Evolutionary conservation across 2,329 filamentous ascomycete species (phyloP), one percentile per base, ranked within the genome.

Genomic region (Fusarium lyarnte): DNA sequence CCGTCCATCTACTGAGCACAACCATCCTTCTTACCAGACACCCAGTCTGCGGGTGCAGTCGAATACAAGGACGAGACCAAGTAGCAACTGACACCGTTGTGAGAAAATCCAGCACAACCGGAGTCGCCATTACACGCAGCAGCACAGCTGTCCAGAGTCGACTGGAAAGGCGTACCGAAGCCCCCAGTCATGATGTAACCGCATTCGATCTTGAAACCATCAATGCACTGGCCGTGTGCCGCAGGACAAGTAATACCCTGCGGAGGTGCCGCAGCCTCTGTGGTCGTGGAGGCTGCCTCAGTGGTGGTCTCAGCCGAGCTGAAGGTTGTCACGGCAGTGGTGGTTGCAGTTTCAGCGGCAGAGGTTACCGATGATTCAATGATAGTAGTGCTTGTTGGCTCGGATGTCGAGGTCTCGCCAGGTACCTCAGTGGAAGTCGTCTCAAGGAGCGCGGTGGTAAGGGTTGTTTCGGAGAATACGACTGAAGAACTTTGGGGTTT

Each of bases 161-260:
- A 6, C 2, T 0, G 2, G 49, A 9, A 53, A 39, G 13, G 7
- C 19, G 16, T 5, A 10, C 13, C 5, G 12, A 39, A n/a, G 2
- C 23, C 49, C 8, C 49, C 33, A 1, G 23, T 53, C 2, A 53
- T 53, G 33, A 13, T 53, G 19, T 53, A 39, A 13, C 23, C 49
- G 33, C 49, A 53, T 53, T 38, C 49, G 5, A 52, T 52, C 13
- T 27, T 52, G 19, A n/a, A 2, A 11, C 3, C 23, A 6, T 23
- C 23, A 8, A 53, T 4, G 7, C 33, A 53, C 23, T 38, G 13
- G 14, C 49, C 23, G 7, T n/a, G 8, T 27, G 49, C 8, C 0
- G 33, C 23, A 27, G 10, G 14, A 16, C 33, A 53, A 3, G 10
- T n/a, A 10, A 53, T 27, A 8, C 10, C 19, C 19, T 27, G 19